Conservation (phyloP, 352 stramenopile species). For the Phytophthora syringae region DNA sequence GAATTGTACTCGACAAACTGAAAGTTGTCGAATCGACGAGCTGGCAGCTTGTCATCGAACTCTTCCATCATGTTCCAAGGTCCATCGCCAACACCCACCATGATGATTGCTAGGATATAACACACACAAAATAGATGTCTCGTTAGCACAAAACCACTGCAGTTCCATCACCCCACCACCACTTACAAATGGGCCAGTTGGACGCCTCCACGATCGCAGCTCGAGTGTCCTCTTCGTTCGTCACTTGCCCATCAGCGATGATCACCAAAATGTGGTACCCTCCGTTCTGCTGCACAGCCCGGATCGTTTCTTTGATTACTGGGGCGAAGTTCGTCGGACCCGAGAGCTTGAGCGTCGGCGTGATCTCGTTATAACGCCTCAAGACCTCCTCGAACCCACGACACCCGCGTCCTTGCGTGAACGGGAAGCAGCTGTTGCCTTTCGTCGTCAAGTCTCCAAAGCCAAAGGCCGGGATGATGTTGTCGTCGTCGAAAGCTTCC, state of each 20-base stretch:
- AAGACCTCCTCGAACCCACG: slow-evolving; percentile 66
- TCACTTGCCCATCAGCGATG: slow-evolving; percentile 79
- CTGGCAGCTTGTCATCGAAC: slow-evolving; percentile 70
- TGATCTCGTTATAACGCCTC: slow-evolving; percentile 65
- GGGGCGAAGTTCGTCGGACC: slow-evolving; percentile 83
- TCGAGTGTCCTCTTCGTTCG: slow-evolving; percentile 65
- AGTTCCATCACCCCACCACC: not conserved
- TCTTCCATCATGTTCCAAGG: no score
- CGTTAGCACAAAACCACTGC: not conserved
- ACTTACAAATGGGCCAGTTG: slow-evolving; percentile 75
- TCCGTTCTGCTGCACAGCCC: slow-evolving; percentile 44
- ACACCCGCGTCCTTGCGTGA: slow-evolving; percentile 39
- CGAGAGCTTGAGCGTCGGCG: slow-evolving; percentile 62
- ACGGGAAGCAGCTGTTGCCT: slow-evolving; percentile 55
- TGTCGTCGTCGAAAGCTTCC: slow-evolving; percentile 83
- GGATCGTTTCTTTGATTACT: slow-evolving; percentile 67
- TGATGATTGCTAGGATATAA: slow-evolving; percentile 38
- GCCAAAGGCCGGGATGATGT: slow-evolving; percentile 76
- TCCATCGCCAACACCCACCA: slow-evolving; percentile 78
- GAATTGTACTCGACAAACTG: slow-evolving; percentile 79
- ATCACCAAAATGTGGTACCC: slow-evolving; percentile 85
- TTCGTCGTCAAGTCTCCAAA: slow-evolving; percentile 72
- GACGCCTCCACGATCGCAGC: slow-evolving; percentile 70
- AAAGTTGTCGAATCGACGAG: slow-evolving; percentile 79
- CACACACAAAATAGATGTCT: not conserved